phyloP scores from a whole-genome alignment of 257 asterid genomes.

The Solanum rostratum region DNA sequence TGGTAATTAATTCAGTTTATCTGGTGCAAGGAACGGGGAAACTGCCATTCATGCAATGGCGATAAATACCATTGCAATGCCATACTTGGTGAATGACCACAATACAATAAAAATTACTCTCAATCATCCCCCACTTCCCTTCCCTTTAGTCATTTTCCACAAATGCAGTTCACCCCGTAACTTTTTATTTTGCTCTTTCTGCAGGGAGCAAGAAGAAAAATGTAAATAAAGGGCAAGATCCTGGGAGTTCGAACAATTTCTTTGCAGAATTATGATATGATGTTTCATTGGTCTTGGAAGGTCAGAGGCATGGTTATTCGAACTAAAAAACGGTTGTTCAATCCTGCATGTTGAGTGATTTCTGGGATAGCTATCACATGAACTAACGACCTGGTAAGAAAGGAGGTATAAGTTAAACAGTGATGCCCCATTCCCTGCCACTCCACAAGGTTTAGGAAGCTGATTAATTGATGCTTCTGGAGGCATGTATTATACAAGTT shows the following conservation, averaged over 20 bases:
- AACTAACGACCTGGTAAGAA: background rate
- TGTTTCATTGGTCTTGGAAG: background rate
- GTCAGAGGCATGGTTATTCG: background rate
- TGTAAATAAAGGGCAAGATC: conserved; percentile 23
- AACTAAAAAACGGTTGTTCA: background rate
- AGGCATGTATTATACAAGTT: background rate
- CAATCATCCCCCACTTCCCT: background rate
- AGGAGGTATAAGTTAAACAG: background rate
- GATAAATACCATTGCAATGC: no score
- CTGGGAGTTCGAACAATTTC: conserved; percentile 36
- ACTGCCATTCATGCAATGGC: background rate
- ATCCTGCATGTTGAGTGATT: background rate
- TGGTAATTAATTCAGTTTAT: background rate
- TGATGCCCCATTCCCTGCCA: background rate
- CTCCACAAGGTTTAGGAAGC: background rate
- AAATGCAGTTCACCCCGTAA: background rate
- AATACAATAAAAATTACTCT: no score
- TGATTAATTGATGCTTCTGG: background rate
- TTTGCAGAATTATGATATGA: conserved; percentile 50
- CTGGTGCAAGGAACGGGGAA: background rate
- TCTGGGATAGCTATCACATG: background rate
- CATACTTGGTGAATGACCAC: no score
- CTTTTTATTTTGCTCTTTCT: conserved; percentile 4
- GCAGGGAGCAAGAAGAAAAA: conserved; percentile 62
- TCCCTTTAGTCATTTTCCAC: background rate